phyloP scores from a whole-genome alignment of 2,329 filamentous ascomycete species.

The Leptographium wingfieldii region DNA sequence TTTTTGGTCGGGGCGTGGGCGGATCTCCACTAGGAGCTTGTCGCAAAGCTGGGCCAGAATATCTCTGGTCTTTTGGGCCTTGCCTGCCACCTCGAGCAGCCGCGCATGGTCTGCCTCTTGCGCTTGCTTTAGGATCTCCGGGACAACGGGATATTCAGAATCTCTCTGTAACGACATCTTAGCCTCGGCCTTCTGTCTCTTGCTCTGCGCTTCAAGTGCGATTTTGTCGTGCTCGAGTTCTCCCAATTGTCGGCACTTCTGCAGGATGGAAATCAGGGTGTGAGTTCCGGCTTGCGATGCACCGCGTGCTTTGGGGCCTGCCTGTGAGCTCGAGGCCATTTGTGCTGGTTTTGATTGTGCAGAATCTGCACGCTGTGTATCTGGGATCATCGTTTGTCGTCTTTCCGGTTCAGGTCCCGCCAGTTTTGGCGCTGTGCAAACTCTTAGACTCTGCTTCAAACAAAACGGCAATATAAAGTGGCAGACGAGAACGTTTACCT shows the following conservation, averaged over 20 bases:
- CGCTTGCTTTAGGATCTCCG: background rate
- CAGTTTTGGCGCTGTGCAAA: background rate
- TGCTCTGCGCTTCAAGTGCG: background rate
- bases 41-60: background rate
- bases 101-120: background rate
- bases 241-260: background rate
- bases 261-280: background rate
- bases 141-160: constrained; percentile 8
- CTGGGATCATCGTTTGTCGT: background rate
- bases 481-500: background rate
- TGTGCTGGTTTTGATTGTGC: background rate
- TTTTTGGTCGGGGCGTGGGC: background rate
- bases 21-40: background rate
- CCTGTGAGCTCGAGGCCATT: background rate
- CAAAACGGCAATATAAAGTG: background rate
- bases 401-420: background rate
- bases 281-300: background rate
- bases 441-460: background rate
- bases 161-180: background rate
- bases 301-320: background rate
- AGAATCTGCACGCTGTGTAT: background rate
- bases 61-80: background rate
- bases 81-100: background rate
- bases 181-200: constrained; percentile 3
- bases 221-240: background rate